Evolutionary conservation across 495 filamentous ascomycete genomes (phyloP).

Genomic region (Pyrenopolyporus hunteri): DNA sequence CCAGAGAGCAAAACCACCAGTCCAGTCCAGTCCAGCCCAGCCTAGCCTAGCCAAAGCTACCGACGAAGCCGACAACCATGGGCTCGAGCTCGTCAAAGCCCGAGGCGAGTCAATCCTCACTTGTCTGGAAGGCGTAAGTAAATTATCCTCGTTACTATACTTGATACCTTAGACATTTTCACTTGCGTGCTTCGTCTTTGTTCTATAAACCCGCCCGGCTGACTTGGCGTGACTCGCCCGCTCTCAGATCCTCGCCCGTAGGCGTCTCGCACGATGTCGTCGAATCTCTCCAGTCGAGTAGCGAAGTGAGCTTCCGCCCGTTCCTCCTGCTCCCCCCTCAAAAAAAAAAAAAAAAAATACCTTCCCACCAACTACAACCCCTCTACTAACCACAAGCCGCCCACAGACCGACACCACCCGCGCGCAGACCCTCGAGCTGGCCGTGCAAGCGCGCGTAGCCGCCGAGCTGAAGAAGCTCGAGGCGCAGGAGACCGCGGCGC

Average conservation of each 20-base stretch:
- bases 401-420: slow-evolving; percentile 84
- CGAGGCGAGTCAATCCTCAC: slow-evolving; percentile 43
- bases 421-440: slow-evolving; percentile 79
- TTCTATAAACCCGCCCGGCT: not conserved
- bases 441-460: slow-evolving; percentile 86
- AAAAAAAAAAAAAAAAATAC: not conserved
- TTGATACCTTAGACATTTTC: too few relatives aligned
- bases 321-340: not conserved
- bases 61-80: slow-evolving; percentile 45
- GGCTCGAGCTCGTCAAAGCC: slow-evolving; percentile 59
- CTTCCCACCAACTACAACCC: not conserved
- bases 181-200: not conserved
- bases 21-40: slow-evolving; percentile 2
- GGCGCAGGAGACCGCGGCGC: slow-evolving; percentile 57
- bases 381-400: slow-evolving; percentile 8
- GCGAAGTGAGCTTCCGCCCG: slow-evolving; percentile 67
- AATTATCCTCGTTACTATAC: not conserved
- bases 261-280: slow-evolving; percentile 86
- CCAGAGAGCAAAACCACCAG: slow-evolving; percentile 10
- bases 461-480: slow-evolving; percentile 81
- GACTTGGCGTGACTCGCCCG: slow-evolving; percentile 14
- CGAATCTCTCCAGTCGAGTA: slow-evolving; percentile 78
- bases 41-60: too few relatives aligned
- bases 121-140: slow-evolving; percentile 58
- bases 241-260: slow-evolving; percentile 74